phyloP scores from a whole-genome alignment of 768 basidiomycete genomes.

The Leccinum obscurum region DNA sequence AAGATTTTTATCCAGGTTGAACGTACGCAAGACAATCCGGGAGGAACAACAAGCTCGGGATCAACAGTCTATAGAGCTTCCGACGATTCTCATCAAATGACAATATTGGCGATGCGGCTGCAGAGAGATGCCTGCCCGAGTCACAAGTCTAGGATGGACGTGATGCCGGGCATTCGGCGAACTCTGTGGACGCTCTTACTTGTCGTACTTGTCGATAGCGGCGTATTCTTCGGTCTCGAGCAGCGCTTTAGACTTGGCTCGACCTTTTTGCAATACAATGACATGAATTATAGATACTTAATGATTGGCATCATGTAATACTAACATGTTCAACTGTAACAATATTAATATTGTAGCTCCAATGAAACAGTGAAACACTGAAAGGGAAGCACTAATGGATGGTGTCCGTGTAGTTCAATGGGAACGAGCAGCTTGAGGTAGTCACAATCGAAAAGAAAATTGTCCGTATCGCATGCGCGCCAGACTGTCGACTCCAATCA shows the following conservation, averaged over 20 bases:
- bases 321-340: background rate
- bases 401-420: too few relatives aligned
- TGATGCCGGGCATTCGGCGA: background rate
- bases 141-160: background rate
- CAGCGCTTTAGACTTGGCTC: too few relatives aligned
- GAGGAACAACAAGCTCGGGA: conserved; percentile 10
- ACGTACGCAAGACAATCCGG: conserved; percentile 20
- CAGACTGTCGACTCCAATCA: too few relatives aligned
- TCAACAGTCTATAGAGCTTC: background rate
- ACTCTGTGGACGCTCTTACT: background rate
- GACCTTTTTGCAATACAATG: too few relatives aligned
- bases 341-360: background rate
- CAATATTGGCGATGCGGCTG: background rate
- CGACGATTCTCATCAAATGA: background rate
- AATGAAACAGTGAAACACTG: background rate
- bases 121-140: background rate
- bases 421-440: too few relatives aligned
- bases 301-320: too few relatives aligned
- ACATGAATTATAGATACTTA: too few relatives aligned
- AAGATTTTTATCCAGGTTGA: conserved; percentile 8
- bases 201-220: too few relatives aligned
- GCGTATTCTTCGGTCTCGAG: too few relatives aligned
- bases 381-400: background rate
- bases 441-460: background rate
- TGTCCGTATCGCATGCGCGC: conserved; percentile 24